Base-by-base conservation (phyloP, 176 grass and related monocot species). In the Paspalum vaginatum region DNA sequence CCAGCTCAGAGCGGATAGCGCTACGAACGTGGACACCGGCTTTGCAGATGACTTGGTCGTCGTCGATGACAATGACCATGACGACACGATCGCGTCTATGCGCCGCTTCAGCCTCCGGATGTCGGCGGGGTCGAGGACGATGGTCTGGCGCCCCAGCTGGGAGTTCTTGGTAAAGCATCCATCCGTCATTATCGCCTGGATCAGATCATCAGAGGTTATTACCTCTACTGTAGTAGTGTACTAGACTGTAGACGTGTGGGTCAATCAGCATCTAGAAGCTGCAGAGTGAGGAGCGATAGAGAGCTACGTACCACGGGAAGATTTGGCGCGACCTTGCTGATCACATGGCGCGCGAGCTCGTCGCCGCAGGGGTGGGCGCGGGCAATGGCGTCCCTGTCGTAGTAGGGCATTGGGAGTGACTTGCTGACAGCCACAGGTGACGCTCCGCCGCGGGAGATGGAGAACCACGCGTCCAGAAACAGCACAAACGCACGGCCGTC, bases 1-100 rank as follows among this genome's bases (percentile, higher is more conserved):
- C 85, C 79, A 83, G 10, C 48, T 20, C 17, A 77, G 63, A 42
- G 63, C 63, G 8, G 38, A 41, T 17, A 65, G 45, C 12, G 85
- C 79, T 4, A 65, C 85, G 42, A 87, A 87, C 46, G 65, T 87
- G 21, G 84, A 81, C 40, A 67, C 64, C 25, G 84, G 84, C 50
- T 65, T 14, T 9, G 17, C 22, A 22, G 3, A 1, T 32, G 32
- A 1, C 32, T 32, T 32, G 32, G 32, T 32, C 2, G 1, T 32
- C 32, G 32, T 32, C 32, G 32, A 32, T 32, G 32, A 32, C 32
- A 32, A 32, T 12, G 57, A 9, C 22, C 22, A 5, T 2, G 17
- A 8, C 11, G 65, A 9, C 27, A 0, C 5, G 44, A 51, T 7
- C 54, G 24, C 69, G 18, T 27, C 4, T 17, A 75, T 46, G 11